These are phyloP conservation scores for Trichoderma asperelloides DNA, from an alignment of 495 filamentous ascomycete genomes.

Conservation along the genomic window DNA sequence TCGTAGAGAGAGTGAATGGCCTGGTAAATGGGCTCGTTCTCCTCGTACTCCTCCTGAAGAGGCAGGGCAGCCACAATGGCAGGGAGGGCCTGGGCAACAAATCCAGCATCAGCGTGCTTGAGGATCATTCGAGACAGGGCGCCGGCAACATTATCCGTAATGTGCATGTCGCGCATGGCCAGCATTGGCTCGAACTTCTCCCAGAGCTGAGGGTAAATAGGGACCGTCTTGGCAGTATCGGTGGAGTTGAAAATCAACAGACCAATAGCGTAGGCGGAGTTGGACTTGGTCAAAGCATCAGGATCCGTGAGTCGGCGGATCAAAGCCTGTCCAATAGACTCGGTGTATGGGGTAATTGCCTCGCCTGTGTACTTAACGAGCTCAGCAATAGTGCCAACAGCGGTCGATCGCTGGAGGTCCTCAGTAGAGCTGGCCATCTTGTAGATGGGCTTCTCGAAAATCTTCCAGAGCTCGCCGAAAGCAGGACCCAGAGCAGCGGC, in stretches of 20 bases:
- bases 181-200: constrained; percentile 77
- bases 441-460: constrained; percentile 82
- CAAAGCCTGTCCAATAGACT: constrained; percentile 65
- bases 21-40: constrained; percentile 86
- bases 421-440: constrained; percentile 81
- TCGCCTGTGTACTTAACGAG: constrained; percentile 78
- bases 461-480: constrained; percentile 83
- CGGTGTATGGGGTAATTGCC: constrained; percentile 68
- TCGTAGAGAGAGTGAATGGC: constrained; percentile 83
- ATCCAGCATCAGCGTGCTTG: constrained; percentile 67
- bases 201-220: constrained; percentile 67
- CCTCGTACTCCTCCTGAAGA: constrained; percentile 88
- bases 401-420: constrained; percentile 74
- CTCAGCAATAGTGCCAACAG: constrained; percentile 87
- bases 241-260: constrained; percentile 73
- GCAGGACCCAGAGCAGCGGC: constrained; percentile 70
- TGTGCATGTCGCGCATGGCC: constrained; percentile 60
- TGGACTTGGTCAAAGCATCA: constrained; percentile 87
- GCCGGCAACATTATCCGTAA: constrained; percentile 89
- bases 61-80: constrained; percentile 71
- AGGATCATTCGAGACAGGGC: constrained; percentile 90
- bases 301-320: constrained; percentile 83
- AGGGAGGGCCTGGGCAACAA: constrained; percentile 71
- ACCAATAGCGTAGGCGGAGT: constrained; percentile 84
- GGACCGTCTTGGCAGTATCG: constrained; percentile 59